Evolutionary conservation across 768 basidiomycete species (phyloP).

Genomic region (Suillus americanus): DNA sequence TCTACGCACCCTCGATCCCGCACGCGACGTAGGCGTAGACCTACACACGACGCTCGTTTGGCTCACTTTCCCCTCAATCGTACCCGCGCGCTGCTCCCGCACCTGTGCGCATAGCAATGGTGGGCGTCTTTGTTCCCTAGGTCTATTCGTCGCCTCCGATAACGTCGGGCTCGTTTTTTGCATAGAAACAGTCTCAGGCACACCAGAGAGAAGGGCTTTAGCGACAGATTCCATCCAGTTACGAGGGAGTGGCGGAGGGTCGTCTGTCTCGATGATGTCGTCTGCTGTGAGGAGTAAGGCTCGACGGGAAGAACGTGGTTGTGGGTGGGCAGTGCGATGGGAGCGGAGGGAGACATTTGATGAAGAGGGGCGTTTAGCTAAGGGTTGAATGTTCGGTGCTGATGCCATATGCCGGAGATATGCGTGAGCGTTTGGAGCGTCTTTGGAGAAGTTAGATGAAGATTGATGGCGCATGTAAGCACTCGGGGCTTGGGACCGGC

Average conservation of each 20-base stretch:
- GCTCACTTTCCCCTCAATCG: conserved; percentile 39
- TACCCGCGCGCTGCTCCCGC: conserved; percentile 29
- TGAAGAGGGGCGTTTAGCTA: conserved; percentile 31
- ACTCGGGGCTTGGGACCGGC: not conserved
- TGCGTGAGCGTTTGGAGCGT: conserved; percentile 53
- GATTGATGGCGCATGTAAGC: conserved; percentile 21
- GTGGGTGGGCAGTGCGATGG: conserved; percentile 35
- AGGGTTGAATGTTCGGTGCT: conserved; percentile 42
- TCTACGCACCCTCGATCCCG: conserved; percentile 43
- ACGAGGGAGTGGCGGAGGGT: conserved; percentile 55
- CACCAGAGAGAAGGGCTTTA: conserved; percentile 57
- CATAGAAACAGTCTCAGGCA: conserved; percentile 23
- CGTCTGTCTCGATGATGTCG: conserved; percentile 23
- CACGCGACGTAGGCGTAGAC: conserved; percentile 68
- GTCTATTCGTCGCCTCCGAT: conserved; percentile 26
- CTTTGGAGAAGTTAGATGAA: conserved; percentile 23
- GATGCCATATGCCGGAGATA: conserved; percentile 79
- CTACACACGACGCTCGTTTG: conserved; percentile 62
- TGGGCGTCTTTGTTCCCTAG: conserved; percentile 25
- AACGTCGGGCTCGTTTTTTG: conserved; percentile 24
- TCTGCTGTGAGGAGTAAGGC: conserved; percentile 35
- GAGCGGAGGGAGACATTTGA: conserved; percentile 35
- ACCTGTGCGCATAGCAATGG: conserved; percentile 34
- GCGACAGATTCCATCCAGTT: conserved; percentile 76
- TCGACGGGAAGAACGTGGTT: conserved; percentile 15